Evolutionary conservation across 208 protist species (phyloP).

Genomic region (Tetramitus jugosus): DNA sequence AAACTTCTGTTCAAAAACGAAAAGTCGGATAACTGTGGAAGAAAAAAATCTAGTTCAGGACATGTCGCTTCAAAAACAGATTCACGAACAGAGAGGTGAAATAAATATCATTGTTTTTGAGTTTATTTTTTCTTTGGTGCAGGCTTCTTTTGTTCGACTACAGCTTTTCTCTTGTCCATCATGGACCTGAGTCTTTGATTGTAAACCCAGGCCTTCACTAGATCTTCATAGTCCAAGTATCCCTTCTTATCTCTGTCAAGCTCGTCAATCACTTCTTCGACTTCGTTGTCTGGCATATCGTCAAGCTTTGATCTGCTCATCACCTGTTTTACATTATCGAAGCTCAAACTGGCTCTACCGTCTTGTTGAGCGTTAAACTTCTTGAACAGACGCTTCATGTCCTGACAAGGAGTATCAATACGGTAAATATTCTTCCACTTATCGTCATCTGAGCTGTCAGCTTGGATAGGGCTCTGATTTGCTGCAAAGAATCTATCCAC

Average conservation of each 20-base stretch:
- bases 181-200: not conserved
- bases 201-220: not conserved
- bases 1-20: too few relatives aligned
- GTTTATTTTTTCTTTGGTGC: too few relatives aligned
- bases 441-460: not conserved
- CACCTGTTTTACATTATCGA: not conserved
- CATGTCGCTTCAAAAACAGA: too few relatives aligned
- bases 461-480: too few relatives aligned
- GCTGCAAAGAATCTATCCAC: slow-evolving; percentile 10
- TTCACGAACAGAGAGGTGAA: too few relatives aligned
- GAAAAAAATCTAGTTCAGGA: too few relatives aligned
- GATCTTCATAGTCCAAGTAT: not conserved
- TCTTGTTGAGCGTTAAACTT: not conserved
- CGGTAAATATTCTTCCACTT: not conserved
- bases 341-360: not conserved
- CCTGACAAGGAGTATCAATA: not conserved
- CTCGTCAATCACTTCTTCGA: not conserved
- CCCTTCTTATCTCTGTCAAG: not conserved
- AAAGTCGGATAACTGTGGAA: too few relatives aligned
- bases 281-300: not conserved
- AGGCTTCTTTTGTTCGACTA: too few relatives aligned
- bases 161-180: slow-evolving; percentile 13
- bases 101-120: too few relatives aligned
- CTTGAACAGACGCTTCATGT: slow-evolving; percentile 1
- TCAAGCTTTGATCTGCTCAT: not conserved